A percentile compares a stretch with the other conserved stretches of the same genome.
These are phyloP conservation scores for Yarrowia divulgata DNA, from an alignment of 805 yeast genomes.

Conservation along the genomic window DNA sequence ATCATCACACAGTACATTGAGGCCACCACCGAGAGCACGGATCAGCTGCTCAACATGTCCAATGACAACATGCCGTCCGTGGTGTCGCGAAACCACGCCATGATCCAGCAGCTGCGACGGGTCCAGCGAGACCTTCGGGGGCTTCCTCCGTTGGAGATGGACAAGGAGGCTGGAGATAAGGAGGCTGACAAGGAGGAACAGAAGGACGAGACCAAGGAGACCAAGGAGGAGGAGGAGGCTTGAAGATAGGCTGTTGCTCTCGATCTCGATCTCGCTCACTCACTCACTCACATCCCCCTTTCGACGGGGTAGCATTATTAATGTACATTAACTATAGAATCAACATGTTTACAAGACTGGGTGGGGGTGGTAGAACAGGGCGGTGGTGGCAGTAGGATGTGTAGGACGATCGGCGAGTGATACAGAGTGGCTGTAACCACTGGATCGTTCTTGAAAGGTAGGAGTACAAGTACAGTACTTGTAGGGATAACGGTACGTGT, in stretches of 20 bases:
- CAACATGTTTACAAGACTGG: not conserved
- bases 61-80: constrained; percentile 14
- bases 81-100: constrained; percentile 48
- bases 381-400: not conserved
- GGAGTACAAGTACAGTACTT: no score
- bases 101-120: constrained; percentile 69
- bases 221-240: constrained; percentile 8
- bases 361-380: not conserved
- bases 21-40: constrained; percentile 51
- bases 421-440: no score
- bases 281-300: no score
- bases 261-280: no score
- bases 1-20: constrained; percentile 56
- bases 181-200: not conserved
- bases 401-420: no score
- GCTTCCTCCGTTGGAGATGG: constrained; percentile 62
- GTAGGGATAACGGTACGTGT: no score
- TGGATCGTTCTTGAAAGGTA: no score
- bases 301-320: constrained; percentile 7
- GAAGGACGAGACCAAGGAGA: not conserved
- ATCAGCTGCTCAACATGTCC: constrained; percentile 70
- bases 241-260: no score
- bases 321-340: constrained; percentile 34
- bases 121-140: constrained; percentile 82
- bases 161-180: not conserved